Base-by-base conservation (phyloP, 305 asterid genomes). In the Fraxinus floribunda region DNA sequence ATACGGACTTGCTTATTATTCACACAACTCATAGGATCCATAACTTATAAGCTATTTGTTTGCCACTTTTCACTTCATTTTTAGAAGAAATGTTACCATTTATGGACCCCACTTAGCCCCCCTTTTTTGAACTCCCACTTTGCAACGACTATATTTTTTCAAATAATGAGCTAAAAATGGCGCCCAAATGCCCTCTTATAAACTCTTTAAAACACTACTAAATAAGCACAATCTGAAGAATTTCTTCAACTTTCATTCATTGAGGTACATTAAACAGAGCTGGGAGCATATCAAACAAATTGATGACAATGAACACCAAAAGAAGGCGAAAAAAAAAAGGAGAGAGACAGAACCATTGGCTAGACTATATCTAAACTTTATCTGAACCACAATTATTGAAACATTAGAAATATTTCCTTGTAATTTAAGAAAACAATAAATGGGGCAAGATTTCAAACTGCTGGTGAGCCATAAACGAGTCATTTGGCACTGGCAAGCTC, bases 401-500 rank as follows among this genome's bases (percentile, higher is more conserved):
- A 29, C 29, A 64, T 30, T 4, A 79, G 46, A 83, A 41, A 46
- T 34, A 30, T 71, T 71, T 29, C 44, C 78, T 77, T 76, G 11
- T 34, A 60, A 76, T 29, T 55, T 24, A 5, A 35, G 34, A 75
- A 49, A 70, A 52, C 22, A 55, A 20, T 29, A 41, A 38, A 3
- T 15, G 76, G 68, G 55, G 60, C 44, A 62, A 57, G 41, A 13
- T 26, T 39, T 29, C 36, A 3, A 66, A 6, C 20, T 16, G 72
- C 34, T 10, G 36, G 0, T 7, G 44, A 76, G 57, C 55, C 39
- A 62, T 76, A 79, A 22, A 32, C 44, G 36, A 57, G 82, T 90
- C 90, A 92, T 84, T 89, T 92, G 6, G 95, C 89, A 75, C 90
- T 88, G 83, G 92, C 90, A 1, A 93, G 92, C 80, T 92, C 84